These are phyloP conservation scores for Cadophora sp. DNA, from an alignment of 2,329 filamentous ascomycete species.

Conservation along the genomic window DNA sequence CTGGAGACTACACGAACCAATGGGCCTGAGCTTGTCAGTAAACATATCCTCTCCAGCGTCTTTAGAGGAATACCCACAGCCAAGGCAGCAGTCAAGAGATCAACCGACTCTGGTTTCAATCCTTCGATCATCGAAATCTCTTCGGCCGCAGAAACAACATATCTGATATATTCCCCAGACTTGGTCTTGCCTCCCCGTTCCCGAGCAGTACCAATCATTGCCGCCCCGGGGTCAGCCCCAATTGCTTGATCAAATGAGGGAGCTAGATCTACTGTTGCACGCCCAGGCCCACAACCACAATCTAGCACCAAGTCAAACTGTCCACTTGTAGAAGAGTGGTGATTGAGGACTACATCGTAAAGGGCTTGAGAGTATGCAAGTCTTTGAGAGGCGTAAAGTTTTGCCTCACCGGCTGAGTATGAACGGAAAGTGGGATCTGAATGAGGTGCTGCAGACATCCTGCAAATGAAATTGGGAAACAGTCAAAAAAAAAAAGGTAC, in stretches of 20 bases:
- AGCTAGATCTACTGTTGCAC: conserved; percentile 42
- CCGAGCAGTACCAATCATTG: conserved; percentile 42
- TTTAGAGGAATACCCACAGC: conserved; percentile 24
- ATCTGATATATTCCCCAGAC: conserved; percentile 35
- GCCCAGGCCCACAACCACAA: conserved; percentile 45
- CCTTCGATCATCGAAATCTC: conserved; percentile 33
- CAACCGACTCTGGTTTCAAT: conserved; percentile 35
- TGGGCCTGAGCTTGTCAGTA: conserved; percentile 46
- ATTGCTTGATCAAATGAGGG: conserved; percentile 38
- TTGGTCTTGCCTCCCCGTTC: conserved; percentile 36
- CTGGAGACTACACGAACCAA: conserved; percentile 47
- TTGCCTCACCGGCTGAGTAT: conserved; percentile 40
- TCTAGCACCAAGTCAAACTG: conserved; percentile 40
- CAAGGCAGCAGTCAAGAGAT: conserved; percentile 40
- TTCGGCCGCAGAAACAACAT: conserved; percentile 38
- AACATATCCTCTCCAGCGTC: not conserved
- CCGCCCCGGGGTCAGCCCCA: conserved; percentile 41
- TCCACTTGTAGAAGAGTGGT: conserved; percentile 38
- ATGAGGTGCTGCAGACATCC: not conserved
- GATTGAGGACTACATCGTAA: conserved; percentile 35
- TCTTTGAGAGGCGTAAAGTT: conserved; percentile 39
- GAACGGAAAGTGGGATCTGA: conserved; percentile 41
- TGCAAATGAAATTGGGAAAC: not conserved
- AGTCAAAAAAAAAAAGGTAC: not conserved
- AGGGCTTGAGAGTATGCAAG: conserved; percentile 33